Conservation (phyloP, 441 rosid genomes). For the Macaranga tanarius region DNA sequence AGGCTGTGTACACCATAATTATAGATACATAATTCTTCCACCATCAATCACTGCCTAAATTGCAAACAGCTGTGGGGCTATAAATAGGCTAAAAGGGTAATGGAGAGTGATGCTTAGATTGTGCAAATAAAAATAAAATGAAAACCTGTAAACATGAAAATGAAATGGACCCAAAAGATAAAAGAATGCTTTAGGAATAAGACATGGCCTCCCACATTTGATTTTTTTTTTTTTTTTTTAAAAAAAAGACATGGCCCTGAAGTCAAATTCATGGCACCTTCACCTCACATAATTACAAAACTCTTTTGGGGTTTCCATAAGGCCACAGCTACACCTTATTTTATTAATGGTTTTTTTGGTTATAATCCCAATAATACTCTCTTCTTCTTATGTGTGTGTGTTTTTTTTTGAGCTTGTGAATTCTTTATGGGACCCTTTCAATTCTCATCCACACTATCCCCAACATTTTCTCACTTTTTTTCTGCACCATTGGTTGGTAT, state of each 20-base stretch:
- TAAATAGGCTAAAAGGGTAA: background rate
- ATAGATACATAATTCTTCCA: background rate
- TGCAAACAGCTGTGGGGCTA: background rate
- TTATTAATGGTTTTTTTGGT: background rate
- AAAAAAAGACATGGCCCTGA: slow-evolving; percentile 24
- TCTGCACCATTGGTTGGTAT: background rate
- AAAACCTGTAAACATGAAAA: too few relatives aligned
- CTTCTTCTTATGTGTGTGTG: too few relatives aligned
- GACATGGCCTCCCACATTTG: too few relatives aligned
- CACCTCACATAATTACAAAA: slow-evolving; percentile 15
- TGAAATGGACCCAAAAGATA: background rate
- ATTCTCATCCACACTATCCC: slow-evolving; percentile 19
- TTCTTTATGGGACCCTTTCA: slow-evolving; percentile 16
- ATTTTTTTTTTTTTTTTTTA: too few relatives aligned
- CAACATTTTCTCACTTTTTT: background rate
- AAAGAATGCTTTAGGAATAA: slow-evolving; percentile 25
- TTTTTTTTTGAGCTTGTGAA: slow-evolving; percentile 22
- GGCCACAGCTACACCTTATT: too few relatives aligned
- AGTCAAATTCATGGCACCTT: slow-evolving; percentile 15
- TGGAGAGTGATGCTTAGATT: background rate
- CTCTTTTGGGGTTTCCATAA: background rate
- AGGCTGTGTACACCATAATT: too few relatives aligned
- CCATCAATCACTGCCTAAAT: background rate
- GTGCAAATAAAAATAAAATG: background rate
- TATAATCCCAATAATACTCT: slow-evolving; percentile 10